Conservation (phyloP, 306 rosid genomes). For the Dicorynia guianensis region DNA sequence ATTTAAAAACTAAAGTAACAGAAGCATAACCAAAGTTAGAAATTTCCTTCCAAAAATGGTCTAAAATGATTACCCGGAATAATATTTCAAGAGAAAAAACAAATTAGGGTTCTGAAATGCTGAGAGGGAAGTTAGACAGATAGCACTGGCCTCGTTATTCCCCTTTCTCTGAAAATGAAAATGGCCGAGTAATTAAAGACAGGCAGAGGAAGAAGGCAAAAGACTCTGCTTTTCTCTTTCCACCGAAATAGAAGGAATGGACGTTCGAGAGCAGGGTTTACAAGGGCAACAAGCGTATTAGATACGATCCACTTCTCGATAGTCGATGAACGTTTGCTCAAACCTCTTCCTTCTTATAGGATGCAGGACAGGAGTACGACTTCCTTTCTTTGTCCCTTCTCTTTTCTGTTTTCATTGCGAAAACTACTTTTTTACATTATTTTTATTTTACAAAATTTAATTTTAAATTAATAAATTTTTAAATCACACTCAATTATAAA, state of each 20-base stretch:
- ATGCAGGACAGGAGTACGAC: no score
- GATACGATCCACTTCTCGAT: not conserved
- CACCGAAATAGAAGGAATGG: not conserved
- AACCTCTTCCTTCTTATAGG: no score
- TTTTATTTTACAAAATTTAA: no score
- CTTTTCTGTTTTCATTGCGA: no score
- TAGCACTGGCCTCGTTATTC: not conserved
- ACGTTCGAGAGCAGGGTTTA: not conserved
- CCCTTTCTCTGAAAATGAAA: not conserved
- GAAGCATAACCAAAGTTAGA: not conserved
- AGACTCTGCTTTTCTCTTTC: not conserved
- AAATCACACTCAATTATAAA: no score
- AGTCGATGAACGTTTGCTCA: not conserved
- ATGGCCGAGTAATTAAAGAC: not conserved
- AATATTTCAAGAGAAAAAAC: no score
- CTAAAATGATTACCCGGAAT: not conserved
- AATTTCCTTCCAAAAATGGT: not conserved
- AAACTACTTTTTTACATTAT: no score
- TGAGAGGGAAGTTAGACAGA: not conserved
- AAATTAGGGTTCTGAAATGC: slow-evolving; percentile 2
- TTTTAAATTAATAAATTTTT: no score
- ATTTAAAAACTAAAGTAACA: not conserved
- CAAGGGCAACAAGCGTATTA: not conserved
- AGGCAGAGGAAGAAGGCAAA: not conserved
- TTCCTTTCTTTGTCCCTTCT: no score